phyloP scores from a whole-genome alignment of 495 filamentous ascomycete genomes.

The Penicillium diatomitis region DNA sequence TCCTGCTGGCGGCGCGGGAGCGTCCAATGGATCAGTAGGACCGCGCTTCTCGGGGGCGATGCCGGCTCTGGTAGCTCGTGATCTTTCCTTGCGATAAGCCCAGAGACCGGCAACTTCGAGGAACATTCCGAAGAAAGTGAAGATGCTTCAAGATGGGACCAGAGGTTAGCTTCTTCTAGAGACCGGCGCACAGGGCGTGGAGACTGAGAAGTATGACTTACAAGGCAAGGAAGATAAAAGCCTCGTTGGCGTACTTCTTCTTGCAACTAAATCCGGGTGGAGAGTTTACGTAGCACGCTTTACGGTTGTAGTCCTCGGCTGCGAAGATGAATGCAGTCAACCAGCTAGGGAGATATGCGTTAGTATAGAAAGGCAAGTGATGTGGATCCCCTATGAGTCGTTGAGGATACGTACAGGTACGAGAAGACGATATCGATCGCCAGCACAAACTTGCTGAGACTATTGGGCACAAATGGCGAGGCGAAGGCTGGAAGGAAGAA shows the following conservation, averaged over 20 bases:
- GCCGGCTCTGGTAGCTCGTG: neutral
- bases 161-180: too few relatives aligned
- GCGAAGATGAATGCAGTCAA: conserved; percentile 52
- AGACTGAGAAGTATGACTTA: conserved; percentile 21
- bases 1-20: conserved; percentile 3
- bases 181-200: too few relatives aligned
- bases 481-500: conserved; percentile 51
- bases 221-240: conserved; percentile 56
- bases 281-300: conserved; percentile 23
- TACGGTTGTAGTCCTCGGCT: conserved; percentile 43
- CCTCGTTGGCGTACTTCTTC: conserved; percentile 41
- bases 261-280: conserved; percentile 23
- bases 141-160: conserved; percentile 15
- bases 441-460: conserved; percentile 36
- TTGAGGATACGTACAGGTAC: conserved; percentile 36
- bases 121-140: conserved; percentile 42
- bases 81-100: conserved; percentile 25
- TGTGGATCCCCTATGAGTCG: neutral
- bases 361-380: neutral
- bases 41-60: conserved; percentile 19
- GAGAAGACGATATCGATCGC: conserved; percentile 53
- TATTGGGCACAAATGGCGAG: conserved; percentile 38
- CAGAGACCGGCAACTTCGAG: conserved; percentile 45
- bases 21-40: conserved; percentile 19
- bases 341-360: conserved; percentile 33